Base-by-base conservation (phyloP, 495 filamentous ascomycete genomes). In the Lasiosphaeriaceae sp. region DNA sequence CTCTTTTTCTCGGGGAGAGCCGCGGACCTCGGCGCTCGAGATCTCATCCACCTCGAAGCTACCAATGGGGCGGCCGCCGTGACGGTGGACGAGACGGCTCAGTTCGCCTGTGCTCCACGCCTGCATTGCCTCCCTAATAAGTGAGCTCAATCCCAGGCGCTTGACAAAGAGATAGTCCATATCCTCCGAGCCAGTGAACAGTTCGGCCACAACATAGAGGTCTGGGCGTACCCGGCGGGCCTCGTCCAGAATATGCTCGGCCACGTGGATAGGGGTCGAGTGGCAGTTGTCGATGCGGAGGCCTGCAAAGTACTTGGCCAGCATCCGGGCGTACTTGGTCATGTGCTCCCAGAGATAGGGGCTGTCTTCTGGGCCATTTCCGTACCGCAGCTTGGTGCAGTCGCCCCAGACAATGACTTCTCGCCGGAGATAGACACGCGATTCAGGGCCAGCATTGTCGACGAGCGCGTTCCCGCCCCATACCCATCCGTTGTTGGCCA, bases 231-330 rank as follows among this genome's bases (percentile, higher is more conserved):
- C 90, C 56, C 86, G 81, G 56, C 95, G 81, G 8, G 95, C 95
- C 72, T 96, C 83, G 60, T 99, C 94, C 8, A 99, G 79, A 55
- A 99, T 83, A 68, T 95, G 92, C 68, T 97, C 92, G 1, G 93
- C 95, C 20, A 97, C 90, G 43, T 88, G 87, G 2, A 99, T 70
- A 2, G 95, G 95, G 0, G 95, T 99, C 1, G 95, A 99, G 71
- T 99, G 95, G 62, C 90, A 96, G 68, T 99, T 99, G 73, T 99
- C 95, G 60, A 99, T 96, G 17, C 95, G 88, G 78, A 99, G 96
- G 9, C 90, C 95, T 45, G 83, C 81, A 62, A 99, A 99, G 68
- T 95, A 93, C 67, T 93, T 96, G 44, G 95, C 95, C 83, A 97
- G 91, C 64, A 96, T 78, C 14, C 84, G 83, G 4, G 93, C 94